Conservation (phyloP, 306 rosid genomes). For the Vigna hirtella region DNA sequence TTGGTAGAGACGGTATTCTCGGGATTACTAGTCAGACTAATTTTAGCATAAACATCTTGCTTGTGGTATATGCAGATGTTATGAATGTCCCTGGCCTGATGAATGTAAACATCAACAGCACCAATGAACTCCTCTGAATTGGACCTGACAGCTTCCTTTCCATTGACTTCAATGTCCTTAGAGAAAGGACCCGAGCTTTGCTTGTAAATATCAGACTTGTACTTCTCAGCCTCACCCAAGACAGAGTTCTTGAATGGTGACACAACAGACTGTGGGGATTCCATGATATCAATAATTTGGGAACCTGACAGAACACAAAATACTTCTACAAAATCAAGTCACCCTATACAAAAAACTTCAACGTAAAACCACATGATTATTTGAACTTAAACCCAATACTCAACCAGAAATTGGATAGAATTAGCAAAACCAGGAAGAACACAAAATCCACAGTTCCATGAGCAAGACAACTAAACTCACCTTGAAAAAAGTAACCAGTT, state of each 20-base stretch:
- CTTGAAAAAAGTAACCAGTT: slow-evolving; percentile 8
- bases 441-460: background rate
- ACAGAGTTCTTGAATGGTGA: slow-evolving; percentile 70
- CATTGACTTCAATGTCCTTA: slow-evolving; percentile 60
- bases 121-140: slow-evolving; percentile 62
- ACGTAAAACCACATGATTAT: slow-evolving; percentile 24
- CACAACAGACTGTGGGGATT: slow-evolving; percentile 91
- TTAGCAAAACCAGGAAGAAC: slow-evolving; percentile 20
- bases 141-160: slow-evolving; percentile 48
- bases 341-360: slow-evolving; percentile 17
- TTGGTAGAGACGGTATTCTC: slow-evolving; percentile 69
- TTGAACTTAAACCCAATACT: slow-evolving; percentile 7
- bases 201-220: slow-evolving; percentile 40
- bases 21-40: slow-evolving; percentile 75
- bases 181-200: slow-evolving; percentile 45
- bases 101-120: slow-evolving; percentile 73
- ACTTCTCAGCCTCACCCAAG: slow-evolving; percentile 56
- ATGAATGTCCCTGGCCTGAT: slow-evolving; percentile 90
- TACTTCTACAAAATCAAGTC: slow-evolving; percentile 34
- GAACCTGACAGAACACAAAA: slow-evolving; percentile 51
- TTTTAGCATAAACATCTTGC: slow-evolving; percentile 97
- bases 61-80: slow-evolving; percentile 97
- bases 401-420: slow-evolving; percentile 18
- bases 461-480: slow-evolving; percentile 31
- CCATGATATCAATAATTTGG: slow-evolving; percentile 58